Percentiles rank a stretch among this genome's conserved stretches.
Conservation (phyloP, 2,329 filamentous ascomycete genomes). For the Orbilia oligospora region DNA sequence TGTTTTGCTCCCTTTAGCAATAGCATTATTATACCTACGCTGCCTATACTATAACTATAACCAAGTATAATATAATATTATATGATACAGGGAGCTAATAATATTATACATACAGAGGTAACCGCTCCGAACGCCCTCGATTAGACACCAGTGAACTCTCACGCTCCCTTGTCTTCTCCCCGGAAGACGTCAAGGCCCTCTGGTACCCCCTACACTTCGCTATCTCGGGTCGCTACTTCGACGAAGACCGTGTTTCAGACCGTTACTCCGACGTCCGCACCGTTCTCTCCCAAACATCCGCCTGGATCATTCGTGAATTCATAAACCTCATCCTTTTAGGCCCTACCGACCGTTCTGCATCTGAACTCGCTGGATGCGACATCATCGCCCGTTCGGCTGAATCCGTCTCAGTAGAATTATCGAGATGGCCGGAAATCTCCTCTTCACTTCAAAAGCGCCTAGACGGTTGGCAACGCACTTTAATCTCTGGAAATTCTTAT, state of each 20-base stretch:
- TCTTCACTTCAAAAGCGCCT: slow-evolving; percentile 57
- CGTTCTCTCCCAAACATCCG: slow-evolving; percentile 54
- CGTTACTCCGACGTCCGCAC: slow-evolving; percentile 53
- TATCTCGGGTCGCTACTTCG: slow-evolving; percentile 58
- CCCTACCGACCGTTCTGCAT: slow-evolving; percentile 40
- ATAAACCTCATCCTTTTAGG: slow-evolving; percentile 57
- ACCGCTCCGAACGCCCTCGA: slow-evolving; percentile 47
- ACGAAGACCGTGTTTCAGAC: slow-evolving; percentile 55
- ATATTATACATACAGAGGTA: slow-evolving; percentile 7
- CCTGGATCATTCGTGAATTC: slow-evolving; percentile 58
- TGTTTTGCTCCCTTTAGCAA: neutral
- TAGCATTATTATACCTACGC: neutral
- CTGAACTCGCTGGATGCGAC: slow-evolving; percentile 51
- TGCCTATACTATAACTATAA: neutral
- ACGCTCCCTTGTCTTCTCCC: slow-evolving; percentile 55
- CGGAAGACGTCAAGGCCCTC: slow-evolving; percentile 58
- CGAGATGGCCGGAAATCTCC: slow-evolving; percentile 58
- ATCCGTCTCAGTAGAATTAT: slow-evolving; percentile 40
- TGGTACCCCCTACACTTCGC: slow-evolving; percentile 59
- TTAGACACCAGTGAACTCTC: slow-evolving; percentile 54
- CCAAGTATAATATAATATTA: neutral
- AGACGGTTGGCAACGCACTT: slow-evolving; percentile 48
- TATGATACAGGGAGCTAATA: slow-evolving; percentile 3
- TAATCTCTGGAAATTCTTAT: slow-evolving; percentile 51
- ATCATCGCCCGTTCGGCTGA: slow-evolving; percentile 54